Conservation (phyloP, 1,139 yeast species). For the Pichia sp. region DNA sequence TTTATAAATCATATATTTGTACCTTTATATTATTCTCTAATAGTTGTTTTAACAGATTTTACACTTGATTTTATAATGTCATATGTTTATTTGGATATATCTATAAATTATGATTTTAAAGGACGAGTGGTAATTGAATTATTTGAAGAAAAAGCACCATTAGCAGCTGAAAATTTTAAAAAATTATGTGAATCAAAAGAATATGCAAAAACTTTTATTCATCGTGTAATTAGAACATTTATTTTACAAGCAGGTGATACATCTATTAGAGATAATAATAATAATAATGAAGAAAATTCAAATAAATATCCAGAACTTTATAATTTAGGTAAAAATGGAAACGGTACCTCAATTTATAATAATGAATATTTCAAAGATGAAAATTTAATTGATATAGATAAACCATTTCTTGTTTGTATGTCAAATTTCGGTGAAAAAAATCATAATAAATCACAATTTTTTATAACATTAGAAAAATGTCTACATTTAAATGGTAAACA, state of each 20-base stretch:
- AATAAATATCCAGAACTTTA: constrained; percentile 29
- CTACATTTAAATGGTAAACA: constrained; percentile 74
- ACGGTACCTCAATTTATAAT: constrained; percentile 18
- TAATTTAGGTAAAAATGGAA: constrained; percentile 47
- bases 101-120: constrained; percentile 37
- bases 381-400: constrained; percentile 39
- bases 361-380: constrained; percentile 50
- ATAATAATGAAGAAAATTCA: constrained; percentile 22
- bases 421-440: constrained; percentile 57
- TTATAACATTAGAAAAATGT: constrained; percentile 64
- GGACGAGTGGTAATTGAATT: constrained; percentile 70
- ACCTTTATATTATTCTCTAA: no score
- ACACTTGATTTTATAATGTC: not conserved
- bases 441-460: constrained; percentile 71
- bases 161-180: constrained; percentile 48
- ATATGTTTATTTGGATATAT: constrained; percentile 47
- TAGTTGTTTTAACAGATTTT: no score
- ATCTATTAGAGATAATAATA: constrained; percentile 32
- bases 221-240: constrained; percentile 69
- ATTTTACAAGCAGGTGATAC: constrained; percentile 77
- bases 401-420: constrained; percentile 57
- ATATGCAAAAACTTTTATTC: constrained; percentile 48
- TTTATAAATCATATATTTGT: no score
- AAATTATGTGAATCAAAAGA: constrained; percentile 37
- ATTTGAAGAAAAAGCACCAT: constrained; percentile 48